Conservation (phyloP, 1,284 basidiomycete genomes). For the Lentinula novae-zelandiae region DNA sequence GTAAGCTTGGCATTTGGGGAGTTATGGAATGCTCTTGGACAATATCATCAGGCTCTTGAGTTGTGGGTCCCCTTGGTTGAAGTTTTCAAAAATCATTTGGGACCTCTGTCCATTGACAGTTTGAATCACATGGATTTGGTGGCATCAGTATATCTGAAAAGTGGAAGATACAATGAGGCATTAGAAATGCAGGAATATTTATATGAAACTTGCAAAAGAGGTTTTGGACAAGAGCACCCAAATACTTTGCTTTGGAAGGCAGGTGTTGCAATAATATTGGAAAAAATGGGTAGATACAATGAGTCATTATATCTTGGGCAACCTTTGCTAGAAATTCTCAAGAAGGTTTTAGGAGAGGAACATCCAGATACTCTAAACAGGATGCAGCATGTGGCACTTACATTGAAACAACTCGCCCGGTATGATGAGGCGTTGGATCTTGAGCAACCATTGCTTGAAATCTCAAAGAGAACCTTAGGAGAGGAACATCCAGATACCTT, state of each 20-base stretch:
- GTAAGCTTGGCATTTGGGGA: background rate
- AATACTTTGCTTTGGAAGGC: background rate
- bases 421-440: background rate
- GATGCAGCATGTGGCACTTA: background rate
- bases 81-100: background rate
- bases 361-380: background rate
- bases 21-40: background rate
- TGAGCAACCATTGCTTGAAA: background rate
- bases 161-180: background rate
- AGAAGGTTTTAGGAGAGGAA: background rate
- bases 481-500: no score
- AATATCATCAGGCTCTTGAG: background rate
- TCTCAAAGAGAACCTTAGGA: no score
- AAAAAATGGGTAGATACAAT: no score
- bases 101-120: no score
- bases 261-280: no score
- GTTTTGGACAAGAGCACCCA: background rate
- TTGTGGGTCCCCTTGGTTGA: background rate
- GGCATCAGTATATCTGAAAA: no score
- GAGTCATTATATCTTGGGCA: no score
- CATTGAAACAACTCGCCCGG: background rate
- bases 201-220: background rate
- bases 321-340: no score
- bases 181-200: background rate
- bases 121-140: no score